phyloP scores from a whole-genome alignment of 208 protist species.

The Porcisia deanei region DNA sequence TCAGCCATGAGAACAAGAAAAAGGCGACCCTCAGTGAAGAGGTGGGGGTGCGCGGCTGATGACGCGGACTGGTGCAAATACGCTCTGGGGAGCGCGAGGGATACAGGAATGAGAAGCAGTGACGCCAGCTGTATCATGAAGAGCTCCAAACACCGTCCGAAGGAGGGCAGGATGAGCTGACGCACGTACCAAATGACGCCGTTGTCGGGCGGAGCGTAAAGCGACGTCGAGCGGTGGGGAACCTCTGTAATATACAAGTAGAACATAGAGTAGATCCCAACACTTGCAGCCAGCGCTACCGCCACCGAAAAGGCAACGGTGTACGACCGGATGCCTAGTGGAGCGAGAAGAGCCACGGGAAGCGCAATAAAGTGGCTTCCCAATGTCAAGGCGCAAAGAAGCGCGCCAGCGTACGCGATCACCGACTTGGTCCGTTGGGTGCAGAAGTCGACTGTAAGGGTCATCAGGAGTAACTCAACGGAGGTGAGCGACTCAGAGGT shows the following conservation, averaged over 20 bases:
- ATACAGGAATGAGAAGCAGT: slow-evolving; percentile 36
- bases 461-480: slow-evolving; percentile 57
- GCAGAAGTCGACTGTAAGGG: slow-evolving; percentile 41
- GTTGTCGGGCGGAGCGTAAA: slow-evolving; percentile 75
- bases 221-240: slow-evolving; percentile 27
- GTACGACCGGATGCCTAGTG: slow-evolving; percentile 36
- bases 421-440: slow-evolving; percentile 15
- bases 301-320: slow-evolving; percentile 16
- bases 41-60: slow-evolving; percentile 20
- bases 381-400: slow-evolving; percentile 31
- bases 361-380: slow-evolving; percentile 60
- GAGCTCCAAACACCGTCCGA: slow-evolving; percentile 51
- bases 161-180: slow-evolving; percentile 60
- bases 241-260: slow-evolving; percentile 30
- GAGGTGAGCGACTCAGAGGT: slow-evolving; percentile 59
- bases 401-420: slow-evolving; percentile 16
- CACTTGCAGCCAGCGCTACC: slow-evolving; percentile 7
- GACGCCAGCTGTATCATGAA: slow-evolving; percentile 62
- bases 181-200: slow-evolving; percentile 80
- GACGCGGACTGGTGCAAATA: slow-evolving; percentile 19
- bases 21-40: slow-evolving; percentile 41
- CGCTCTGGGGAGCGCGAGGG: slow-evolving; percentile 26
- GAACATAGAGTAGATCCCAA: slow-evolving; percentile 32
- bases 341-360: slow-evolving; percentile 54
- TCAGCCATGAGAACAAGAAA: slow-evolving; percentile 55